Conservation (phyloP, 345 rosid species). For the Brassica rapa region DNA sequence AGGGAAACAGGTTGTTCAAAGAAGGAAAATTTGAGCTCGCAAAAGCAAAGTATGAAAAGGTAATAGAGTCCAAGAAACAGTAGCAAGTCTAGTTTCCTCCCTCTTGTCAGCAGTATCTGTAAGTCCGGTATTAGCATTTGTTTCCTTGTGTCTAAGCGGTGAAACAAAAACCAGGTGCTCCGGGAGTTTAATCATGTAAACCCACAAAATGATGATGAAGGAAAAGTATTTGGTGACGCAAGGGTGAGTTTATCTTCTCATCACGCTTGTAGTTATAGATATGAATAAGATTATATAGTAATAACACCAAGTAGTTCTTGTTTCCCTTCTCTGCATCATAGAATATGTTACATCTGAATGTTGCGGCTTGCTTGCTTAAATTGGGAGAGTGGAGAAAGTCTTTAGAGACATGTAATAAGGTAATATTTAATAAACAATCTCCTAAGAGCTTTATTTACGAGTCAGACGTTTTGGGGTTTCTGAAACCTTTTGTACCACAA, state of each 20-base stretch:
- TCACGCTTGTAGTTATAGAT: neutral
- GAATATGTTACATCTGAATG: constrained; percentile 80
- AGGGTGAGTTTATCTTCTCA: constrained; percentile 55
- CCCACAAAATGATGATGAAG: constrained; percentile 96
- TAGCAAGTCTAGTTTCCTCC: neutral
- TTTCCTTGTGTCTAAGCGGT: neutral
- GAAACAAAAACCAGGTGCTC: constrained; percentile 55
- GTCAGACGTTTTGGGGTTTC: neutral
- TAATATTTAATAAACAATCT: constrained; percentile 38
- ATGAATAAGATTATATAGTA: neutral
- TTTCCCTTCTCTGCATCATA: constrained; percentile 38
- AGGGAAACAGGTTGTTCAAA: constrained; percentile 95
- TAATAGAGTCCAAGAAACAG: constrained; percentile 26
- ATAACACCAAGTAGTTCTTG: neutral
- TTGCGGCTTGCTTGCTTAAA: constrained; percentile 91
- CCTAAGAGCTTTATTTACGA: neutral
- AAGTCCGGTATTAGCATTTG: constrained; percentile 10
- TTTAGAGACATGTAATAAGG: constrained; percentile 88
- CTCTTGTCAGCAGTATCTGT: neutral
- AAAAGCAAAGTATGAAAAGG: constrained; percentile 95
- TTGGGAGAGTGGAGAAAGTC: constrained; percentile 86
- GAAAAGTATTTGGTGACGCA: constrained; percentile 69
- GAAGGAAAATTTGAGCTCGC: constrained; percentile 97
- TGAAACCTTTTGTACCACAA: neutral
- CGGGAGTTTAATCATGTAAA: constrained; percentile 97